Evolutionary conservation across 2,329 filamentous ascomycete species (phyloP).

Genomic region (Aspergillus pseudonomiae): DNA sequence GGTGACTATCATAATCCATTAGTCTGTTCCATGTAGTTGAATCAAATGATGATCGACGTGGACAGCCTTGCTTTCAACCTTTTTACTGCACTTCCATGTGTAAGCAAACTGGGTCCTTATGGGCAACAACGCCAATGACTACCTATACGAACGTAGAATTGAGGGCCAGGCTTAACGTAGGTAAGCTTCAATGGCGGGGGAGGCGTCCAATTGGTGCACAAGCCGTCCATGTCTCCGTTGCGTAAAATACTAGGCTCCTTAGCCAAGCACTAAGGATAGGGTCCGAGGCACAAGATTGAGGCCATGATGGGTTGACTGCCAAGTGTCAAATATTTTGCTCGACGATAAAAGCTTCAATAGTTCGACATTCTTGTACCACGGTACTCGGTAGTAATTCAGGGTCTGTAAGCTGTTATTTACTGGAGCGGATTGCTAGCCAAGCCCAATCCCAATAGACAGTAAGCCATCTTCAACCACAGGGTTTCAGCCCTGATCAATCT

Average conservation of each 20-base stretch:
- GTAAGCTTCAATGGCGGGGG: conserved; percentile 3
- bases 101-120: background rate
- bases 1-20: background rate
- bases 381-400: background rate
- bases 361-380: no score
- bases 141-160: background rate
- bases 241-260: background rate
- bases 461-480: no score
- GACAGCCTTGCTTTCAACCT: background rate
- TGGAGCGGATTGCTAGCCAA: background rate
- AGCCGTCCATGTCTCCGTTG: background rate
- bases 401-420: background rate
- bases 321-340: background rate
- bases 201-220: conserved; percentile 6
- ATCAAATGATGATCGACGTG: conserved; percentile 22
- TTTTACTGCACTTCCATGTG: background rate
- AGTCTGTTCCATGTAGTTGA: background rate
- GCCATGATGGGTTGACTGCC: background rate
- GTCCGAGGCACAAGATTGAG: background rate
- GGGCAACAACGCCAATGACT: background rate
- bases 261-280: background rate
- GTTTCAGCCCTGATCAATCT: background rate
- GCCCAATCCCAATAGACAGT: background rate
- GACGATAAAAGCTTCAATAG: background rate
- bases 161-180: conserved; percentile 7